phyloP scores from a whole-genome alignment of 768 basidiomycete genomes.

The Candolleomyces eurysporus region DNA sequence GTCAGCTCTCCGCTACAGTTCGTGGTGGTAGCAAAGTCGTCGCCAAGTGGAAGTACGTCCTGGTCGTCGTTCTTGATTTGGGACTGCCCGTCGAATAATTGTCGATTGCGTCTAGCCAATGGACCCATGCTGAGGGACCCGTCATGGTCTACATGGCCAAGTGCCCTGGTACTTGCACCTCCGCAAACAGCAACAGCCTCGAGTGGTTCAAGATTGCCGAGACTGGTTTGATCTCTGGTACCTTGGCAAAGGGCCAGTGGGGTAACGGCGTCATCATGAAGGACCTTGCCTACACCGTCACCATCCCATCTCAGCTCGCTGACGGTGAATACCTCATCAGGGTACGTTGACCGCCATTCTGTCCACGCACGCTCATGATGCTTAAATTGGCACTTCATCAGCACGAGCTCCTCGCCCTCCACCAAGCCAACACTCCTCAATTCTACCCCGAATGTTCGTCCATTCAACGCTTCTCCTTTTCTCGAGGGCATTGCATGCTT shows the following conservation, averaged over 20 bases:
- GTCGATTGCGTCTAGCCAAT: conserved; percentile 20
- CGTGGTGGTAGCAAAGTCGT: conserved; percentile 30
- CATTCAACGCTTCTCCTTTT: background rate
- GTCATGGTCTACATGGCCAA: conserved; percentile 38
- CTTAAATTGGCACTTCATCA: conserved; percentile 3
- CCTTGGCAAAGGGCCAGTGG: conserved; percentile 27
- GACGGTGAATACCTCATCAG: conserved; percentile 37
- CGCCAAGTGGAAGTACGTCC: conserved; percentile 31
- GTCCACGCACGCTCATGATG: background rate
- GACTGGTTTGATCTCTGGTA: conserved; percentile 32
- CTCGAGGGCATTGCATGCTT: background rate
- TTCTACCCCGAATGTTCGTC: conserved; percentile 37
- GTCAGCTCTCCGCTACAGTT: conserved; percentile 33
- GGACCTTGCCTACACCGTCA: conserved; percentile 27
- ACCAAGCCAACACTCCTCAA: conserved; percentile 37
- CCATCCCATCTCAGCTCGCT: conserved; percentile 31
- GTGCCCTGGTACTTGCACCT: conserved; percentile 8
- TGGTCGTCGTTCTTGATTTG: background rate
- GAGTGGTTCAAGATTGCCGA: conserved; percentile 38
- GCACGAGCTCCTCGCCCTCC: conserved; percentile 36
- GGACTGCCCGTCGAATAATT: background rate
- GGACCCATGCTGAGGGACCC: conserved; percentile 34
- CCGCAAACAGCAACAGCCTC: conserved; percentile 1
- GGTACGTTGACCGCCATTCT: conserved; percentile 11
- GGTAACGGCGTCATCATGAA: conserved; percentile 27